Conservation (phyloP, 2,329 filamentous ascomycete species). For the Aspergillus ustus region DNA sequence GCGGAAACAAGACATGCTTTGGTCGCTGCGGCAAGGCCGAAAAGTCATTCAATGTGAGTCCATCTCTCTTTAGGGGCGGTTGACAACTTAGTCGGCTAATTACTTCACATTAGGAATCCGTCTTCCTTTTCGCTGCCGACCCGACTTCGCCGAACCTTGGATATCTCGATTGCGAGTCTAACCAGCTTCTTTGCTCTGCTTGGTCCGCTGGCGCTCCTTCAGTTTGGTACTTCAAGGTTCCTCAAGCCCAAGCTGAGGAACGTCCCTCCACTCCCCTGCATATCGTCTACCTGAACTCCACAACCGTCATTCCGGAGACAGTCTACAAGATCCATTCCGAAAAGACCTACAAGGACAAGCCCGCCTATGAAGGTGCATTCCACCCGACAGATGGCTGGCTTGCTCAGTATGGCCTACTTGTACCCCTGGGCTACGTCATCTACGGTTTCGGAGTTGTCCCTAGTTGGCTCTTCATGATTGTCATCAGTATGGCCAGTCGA, state of each 20-base stretch:
- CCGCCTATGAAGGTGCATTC: constrained; percentile 61
- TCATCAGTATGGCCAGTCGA: constrained; percentile 64
- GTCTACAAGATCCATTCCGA: constrained; percentile 62
- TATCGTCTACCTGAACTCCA: constrained; percentile 61
- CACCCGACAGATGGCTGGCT: constrained; percentile 66
- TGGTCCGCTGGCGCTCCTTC: constrained; percentile 63
- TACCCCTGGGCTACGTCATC: constrained; percentile 61
- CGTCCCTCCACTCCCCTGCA: constrained; percentile 58
- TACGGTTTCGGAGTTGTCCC: constrained; percentile 63
- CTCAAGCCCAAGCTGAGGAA: constrained; percentile 56
- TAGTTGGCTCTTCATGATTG: constrained; percentile 68
- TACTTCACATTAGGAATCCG: constrained; percentile 51
- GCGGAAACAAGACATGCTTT: constrained; percentile 68
- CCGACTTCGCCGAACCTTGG: constrained; percentile 62
- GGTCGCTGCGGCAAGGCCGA: constrained; percentile 61
- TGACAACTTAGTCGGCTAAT: constrained; percentile 18
- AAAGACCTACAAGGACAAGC: constrained; percentile 58
- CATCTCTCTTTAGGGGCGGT: constrained; percentile 8
- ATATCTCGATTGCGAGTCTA: constrained; percentile 62
- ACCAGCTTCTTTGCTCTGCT: constrained; percentile 63
- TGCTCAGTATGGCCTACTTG: constrained; percentile 56
- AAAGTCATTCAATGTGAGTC: constrained; percentile 55
- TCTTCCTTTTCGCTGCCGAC: constrained; percentile 57
- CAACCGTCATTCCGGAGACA: constrained; percentile 59
- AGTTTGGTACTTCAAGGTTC: constrained; percentile 63